Conservation (phyloP, 768 basidiomycete genomes). For the Lentinula raphanica region DNA sequence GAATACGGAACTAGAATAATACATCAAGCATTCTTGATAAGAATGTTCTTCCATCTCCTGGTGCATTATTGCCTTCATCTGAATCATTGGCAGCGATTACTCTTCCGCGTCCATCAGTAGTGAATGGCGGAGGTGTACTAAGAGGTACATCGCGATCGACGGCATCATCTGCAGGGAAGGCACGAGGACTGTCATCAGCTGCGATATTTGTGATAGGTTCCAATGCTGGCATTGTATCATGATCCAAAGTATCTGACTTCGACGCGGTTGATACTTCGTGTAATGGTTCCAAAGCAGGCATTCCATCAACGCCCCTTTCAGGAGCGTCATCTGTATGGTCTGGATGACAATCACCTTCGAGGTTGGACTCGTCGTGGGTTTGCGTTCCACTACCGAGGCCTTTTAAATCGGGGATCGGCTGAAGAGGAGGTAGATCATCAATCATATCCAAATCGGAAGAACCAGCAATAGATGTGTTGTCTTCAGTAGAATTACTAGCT, state of each 20-base stretch:
- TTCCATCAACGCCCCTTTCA: neutral
- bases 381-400: neutral
- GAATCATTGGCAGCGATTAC: slow-evolving; percentile 30
- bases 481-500: neutral
- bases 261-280: neutral
- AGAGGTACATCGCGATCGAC: slow-evolving; percentile 5
- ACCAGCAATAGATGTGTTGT: neutral
- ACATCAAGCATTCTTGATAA: slow-evolving; percentile 4
- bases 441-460: neutral
- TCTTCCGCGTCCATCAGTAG: slow-evolving; percentile 61
- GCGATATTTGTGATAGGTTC: neutral
- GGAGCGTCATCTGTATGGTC: neutral
- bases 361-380: neutral
- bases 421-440: neutral
- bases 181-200: neutral
- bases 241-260: neutral
- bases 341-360: neutral
- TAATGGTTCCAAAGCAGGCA: neutral
- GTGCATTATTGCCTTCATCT: neutral
- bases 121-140: slow-evolving; percentile 38
- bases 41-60: neutral
- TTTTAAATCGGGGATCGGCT: neutral
- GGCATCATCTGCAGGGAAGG: neutral
- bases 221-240: neutral
- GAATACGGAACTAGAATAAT: neutral